Percentiles rank a stretch among this genome's conserved stretches.
Evolutionary conservation across 768 basidiomycete genomes (phyloP).

Genomic region (Russula emetica): DNA sequence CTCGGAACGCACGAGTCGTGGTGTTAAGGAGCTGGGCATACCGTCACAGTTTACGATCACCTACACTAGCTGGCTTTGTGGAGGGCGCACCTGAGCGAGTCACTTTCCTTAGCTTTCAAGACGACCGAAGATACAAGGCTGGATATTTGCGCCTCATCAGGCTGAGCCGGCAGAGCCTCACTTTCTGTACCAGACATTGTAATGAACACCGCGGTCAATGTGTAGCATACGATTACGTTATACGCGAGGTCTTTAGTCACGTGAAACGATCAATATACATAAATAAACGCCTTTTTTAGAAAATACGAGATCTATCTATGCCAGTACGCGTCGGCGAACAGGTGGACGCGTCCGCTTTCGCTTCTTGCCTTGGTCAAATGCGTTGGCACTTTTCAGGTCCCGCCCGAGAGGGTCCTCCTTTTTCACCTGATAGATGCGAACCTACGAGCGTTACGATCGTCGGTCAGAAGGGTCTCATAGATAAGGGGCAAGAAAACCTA

Average conservation of each 20-base stretch:
- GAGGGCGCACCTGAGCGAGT: slow-evolving; percentile 6
- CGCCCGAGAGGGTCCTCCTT: slow-evolving; percentile 90
- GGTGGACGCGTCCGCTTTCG: slow-evolving; percentile 74
- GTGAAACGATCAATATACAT: slow-evolving; percentile 4
- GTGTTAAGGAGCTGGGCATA: slow-evolving; percentile 16
- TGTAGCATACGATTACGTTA: slow-evolving; percentile 3
- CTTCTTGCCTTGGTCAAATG: slow-evolving; percentile 85
- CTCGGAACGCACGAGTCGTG: slow-evolving; percentile 19
- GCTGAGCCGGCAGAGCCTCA: neutral
- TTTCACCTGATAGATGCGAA: slow-evolving; percentile 92
- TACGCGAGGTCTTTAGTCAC: slow-evolving; percentile 6
- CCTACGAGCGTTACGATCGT: slow-evolving; percentile 38
- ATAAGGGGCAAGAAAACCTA: slow-evolving; percentile 38
- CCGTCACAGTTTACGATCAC: neutral
- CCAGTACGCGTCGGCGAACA: slow-evolving; percentile 50
- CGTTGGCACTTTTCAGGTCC: slow-evolving; percentile 82
- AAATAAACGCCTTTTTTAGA: neutral
- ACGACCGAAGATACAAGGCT: slow-evolving; percentile 12
- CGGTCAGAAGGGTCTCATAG: neutral
- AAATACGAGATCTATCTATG: slow-evolving; percentile 26
- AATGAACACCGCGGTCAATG: neutral
- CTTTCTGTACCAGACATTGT: slow-evolving; percentile 5
- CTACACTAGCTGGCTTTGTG: no score
- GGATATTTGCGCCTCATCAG: slow-evolving; percentile 6
- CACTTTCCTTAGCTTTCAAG: slow-evolving; percentile 3